A percentile compares a stretch with the other conserved stretches of the same genome.
phyloP scores from a whole-genome alignment of 23 red algal genomes.

The Agarophyton chilense region DNA sequence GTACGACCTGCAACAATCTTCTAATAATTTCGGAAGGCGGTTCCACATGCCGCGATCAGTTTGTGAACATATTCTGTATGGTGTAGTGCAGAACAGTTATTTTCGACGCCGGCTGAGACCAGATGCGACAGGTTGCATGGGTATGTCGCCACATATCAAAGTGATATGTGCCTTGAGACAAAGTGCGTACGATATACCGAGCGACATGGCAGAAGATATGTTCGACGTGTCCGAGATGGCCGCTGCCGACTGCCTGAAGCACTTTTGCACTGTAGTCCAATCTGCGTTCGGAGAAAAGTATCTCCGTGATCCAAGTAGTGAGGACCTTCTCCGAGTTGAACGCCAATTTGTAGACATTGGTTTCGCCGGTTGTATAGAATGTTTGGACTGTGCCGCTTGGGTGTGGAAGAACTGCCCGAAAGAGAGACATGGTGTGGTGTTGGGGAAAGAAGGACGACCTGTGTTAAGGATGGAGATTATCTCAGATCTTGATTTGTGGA shows the following conservation, averaged over 20 bases:
- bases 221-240: neutral
- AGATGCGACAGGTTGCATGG: conserved; percentile 13
- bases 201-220: neutral
- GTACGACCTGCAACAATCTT: no score
- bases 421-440: neutral
- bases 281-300: neutral
- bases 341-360: neutral
- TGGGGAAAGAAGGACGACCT: neutral
- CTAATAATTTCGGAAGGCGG: no score
- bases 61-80: neutral
- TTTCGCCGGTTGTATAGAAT: neutral
- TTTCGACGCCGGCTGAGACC: neutral
- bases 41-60: neutral
- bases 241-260: neutral
- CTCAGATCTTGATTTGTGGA: neutral
- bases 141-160: conserved; percentile 13
- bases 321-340: neutral
- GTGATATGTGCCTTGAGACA: neutral
- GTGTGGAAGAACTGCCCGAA: conserved; percentile 15
- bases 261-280: neutral
- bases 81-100: neutral
- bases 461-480: neutral
- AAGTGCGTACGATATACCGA: neutral
- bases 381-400: neutral
- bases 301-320: neutral